These are phyloP conservation scores for Hydnum rufescens DNA, from an alignment of 768 basidiomycete species.

Conservation along the genomic window DNA sequence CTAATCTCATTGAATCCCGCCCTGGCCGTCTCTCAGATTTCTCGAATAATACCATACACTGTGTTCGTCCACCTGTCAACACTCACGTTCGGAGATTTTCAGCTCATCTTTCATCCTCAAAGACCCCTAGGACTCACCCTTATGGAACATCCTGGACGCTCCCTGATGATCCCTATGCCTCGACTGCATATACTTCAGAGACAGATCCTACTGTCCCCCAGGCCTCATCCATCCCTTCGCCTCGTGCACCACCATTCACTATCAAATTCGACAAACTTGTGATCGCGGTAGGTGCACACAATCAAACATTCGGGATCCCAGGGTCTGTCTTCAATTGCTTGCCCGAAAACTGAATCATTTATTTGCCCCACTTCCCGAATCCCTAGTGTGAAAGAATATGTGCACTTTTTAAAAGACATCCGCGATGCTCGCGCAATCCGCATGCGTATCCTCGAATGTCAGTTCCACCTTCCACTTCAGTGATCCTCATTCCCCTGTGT, in stretches of 20 bases:
- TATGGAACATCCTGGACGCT: neutral
- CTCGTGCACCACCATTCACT: conserved; percentile 25
- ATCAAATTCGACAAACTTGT: conserved; percentile 63
- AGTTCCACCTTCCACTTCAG: conserved; percentile 7
- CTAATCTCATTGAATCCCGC: too few relatives aligned
- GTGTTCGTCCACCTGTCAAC: neutral
- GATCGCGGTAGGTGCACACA: conserved; percentile 70
- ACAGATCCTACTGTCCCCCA: conserved; percentile 5
- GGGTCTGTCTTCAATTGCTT: neutral
- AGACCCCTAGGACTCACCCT: conserved; percentile 13
- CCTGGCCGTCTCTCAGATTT: neutral
- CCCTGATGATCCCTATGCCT: conserved; percentile 5
- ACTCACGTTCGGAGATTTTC: neutral
- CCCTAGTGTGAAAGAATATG: conserved; percentile 70
- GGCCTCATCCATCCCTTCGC: conserved; percentile 7
- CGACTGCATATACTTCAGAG: neutral
- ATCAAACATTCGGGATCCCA: conserved; percentile 36
- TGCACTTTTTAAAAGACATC: conserved; percentile 66
- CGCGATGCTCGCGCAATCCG: conserved; percentile 55
- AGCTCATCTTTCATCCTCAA: neutral
- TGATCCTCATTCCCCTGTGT: neutral
- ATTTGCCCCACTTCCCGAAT: too few relatives aligned
- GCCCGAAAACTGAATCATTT: conserved; percentile 4
- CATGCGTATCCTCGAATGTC: conserved; percentile 53
- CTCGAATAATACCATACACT: neutral